Percentiles rank a stretch among this genome's conserved stretches.
Conservation (phyloP, 2,329 filamentous ascomycete genomes). For the Pyricularia pennisetigena region DNA sequence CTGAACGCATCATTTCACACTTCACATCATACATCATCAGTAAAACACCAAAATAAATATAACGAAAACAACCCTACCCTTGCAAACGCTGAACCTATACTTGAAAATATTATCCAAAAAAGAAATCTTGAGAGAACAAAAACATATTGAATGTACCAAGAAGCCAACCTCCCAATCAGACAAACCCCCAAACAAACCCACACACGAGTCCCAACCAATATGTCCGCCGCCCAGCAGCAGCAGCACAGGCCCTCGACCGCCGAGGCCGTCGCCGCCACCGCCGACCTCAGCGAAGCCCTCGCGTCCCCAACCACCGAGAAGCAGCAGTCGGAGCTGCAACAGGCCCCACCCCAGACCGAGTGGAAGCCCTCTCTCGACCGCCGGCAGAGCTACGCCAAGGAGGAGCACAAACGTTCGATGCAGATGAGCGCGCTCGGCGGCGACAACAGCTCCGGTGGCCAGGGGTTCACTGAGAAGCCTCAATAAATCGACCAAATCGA, state of each 20-base stretch:
- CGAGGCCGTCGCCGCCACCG: slow-evolving; percentile 1
- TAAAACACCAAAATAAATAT: neutral
- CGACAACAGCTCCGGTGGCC: slow-evolving; percentile 22
- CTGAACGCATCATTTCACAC: neutral
- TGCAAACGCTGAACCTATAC: neutral
- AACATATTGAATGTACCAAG: neutral
- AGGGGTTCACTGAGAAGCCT: slow-evolving; percentile 30
- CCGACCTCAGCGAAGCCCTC: slow-evolving; percentile 2
- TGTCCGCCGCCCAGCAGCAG: neutral
- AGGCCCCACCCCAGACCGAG: slow-evolving; percentile 16
- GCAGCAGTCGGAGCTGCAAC: slow-evolving; percentile 13
- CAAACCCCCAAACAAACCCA: neutral
- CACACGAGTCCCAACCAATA: neutral
- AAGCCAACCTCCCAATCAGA: neutral
- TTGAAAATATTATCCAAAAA: neutral
- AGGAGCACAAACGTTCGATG: slow-evolving; percentile 42
- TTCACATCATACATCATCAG: neutral
- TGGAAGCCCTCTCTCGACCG: slow-evolving; percentile 38
- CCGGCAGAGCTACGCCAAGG: slow-evolving; percentile 41
- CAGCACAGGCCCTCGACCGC: neutral
- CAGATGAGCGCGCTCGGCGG: slow-evolving; percentile 32
- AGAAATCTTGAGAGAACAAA: neutral
- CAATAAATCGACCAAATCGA: neutral
- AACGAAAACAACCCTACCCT: neutral
- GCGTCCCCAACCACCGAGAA: slow-evolving; percentile 16